Conservation (phyloP, 2,329 filamentous ascomycete species). For the Aspergillus piperis region DNA sequence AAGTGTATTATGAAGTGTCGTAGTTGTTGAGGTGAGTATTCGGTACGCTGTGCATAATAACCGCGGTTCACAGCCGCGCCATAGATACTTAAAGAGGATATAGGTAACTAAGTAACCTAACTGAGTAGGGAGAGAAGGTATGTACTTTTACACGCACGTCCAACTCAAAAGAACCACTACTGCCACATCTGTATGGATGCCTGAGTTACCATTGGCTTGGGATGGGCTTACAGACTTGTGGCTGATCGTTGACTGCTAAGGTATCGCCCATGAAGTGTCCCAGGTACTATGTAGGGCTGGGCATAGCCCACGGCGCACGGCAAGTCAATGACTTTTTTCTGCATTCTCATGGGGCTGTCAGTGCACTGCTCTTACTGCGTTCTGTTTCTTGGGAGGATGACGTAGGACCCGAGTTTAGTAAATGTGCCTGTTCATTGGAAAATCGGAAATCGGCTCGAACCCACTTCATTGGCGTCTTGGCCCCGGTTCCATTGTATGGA, state of each 20-base stretch:
- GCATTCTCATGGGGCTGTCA: not conserved
- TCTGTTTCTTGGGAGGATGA: not conserved
- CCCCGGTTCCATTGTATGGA: not conserved
- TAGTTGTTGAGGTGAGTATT: not conserved
- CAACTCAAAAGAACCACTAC: not conserved
- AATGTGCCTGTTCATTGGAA: not conserved
- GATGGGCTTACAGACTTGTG: not conserved
- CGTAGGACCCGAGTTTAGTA: conserved; percentile 1
- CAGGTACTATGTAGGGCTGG: not conserved
- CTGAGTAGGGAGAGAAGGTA: not conserved
- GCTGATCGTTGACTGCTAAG: conserved; percentile 6
- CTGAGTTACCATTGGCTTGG: not conserved
- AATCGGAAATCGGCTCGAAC: conserved; percentile 3
- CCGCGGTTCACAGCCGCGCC: not conserved
- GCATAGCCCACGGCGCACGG: not conserved
- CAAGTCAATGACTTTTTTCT: not conserved
- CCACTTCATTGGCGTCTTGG: not conserved
- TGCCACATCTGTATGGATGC: not conserved
- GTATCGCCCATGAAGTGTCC: not conserved
- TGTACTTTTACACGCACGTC: not conserved
- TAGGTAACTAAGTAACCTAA: not conserved
- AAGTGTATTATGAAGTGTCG: not conserved
- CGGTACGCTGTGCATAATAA: not conserved
- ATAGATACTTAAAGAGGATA: not conserved
- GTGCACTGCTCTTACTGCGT: no score